Evolutionary conservation across 345 rosid species (phyloP), one percentile per base, ranked within the genome.

Genomic region (Hevea brasiliensis): DNA sequence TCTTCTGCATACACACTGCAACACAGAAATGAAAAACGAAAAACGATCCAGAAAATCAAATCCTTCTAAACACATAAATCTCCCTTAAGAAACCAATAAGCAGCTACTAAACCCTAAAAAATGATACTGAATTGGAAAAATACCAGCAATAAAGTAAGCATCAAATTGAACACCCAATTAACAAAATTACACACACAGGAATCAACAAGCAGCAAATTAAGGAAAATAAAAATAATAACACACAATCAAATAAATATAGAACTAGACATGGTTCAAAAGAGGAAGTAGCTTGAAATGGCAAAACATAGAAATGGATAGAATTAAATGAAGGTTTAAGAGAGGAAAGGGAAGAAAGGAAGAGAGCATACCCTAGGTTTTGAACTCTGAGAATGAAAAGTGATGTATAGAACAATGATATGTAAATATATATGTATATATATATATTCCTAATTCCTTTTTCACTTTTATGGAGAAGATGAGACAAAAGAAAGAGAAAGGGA

Each of bases 391-490:
- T 4, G 71, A 47, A 73, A 10, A 40, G 61, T 57, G 41, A 29
- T 8, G 23, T 9, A n/a, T 11, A 32, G 6, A 67, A 23, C 6
- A 64, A 50, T 21, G 21, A 59, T 10, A 1, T 4, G 11, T 13
- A 8, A 5, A 53, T 42, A 18, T 24, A 32, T n/a, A n/a, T 41
- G n/a, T 23, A 27, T 62, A 50, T 24, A 18, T 47, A 47, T 42
- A 37, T 24, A 47, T 24, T 56, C 40, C 50, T 55, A 32, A 32
- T 32, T 32, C 37, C 37, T 32, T 32, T 65, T 61, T 72, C 65
- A 57, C 53, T 42, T 48, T 60, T 12, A 64, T 40, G 74, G 74
- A 62, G 81, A 73, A 78, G 65, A 73, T 73, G 77, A 78, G 77
- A 78, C 71, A 68, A 78, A 73, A 32, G 45, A 68, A 42, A 66